phyloP scores from a whole-genome alignment of 176 grass and related monocot genomes.

The Carex parvula region DNA sequence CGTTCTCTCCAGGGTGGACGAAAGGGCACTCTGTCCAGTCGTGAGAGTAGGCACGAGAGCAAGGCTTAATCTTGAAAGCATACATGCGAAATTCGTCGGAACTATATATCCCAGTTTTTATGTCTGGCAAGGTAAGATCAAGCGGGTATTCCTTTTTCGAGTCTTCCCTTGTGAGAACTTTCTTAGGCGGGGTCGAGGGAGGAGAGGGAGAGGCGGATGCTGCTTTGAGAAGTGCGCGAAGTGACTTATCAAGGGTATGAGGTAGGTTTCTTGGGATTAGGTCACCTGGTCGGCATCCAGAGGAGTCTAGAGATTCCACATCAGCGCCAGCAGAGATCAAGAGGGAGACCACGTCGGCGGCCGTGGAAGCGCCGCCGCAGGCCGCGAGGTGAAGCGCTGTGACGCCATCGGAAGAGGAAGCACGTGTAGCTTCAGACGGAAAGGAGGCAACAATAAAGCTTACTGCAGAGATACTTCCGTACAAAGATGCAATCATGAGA shows the following conservation, averaged over 20 bases:
- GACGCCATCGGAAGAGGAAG: slow-evolving; percentile 54
- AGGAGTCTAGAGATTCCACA: slow-evolving; percentile 34
- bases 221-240: slow-evolving; percentile 39
- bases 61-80: slow-evolving; percentile 95
- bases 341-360: slow-evolving; percentile 37
- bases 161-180: slow-evolving; percentile 33
- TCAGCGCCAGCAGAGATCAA: slow-evolving; percentile 61
- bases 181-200: slow-evolving; percentile 41
- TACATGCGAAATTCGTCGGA: slow-evolving; percentile 97
- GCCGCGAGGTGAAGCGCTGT: slow-evolving; percentile 69
- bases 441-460: slow-evolving; percentile 32
- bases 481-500: slow-evolving; percentile 80
- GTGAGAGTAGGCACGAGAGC: slow-evolving; percentile 94
- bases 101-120: slow-evolving; percentile 83
- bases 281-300: slow-evolving; percentile 45
- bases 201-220: slow-evolving; percentile 20
- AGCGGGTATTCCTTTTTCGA: slow-evolving; percentile 82
- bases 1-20: slow-evolving; percentile 97
- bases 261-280: slow-evolving; percentile 46
- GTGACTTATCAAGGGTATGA: slow-evolving; percentile 20
- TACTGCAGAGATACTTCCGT: slow-evolving; percentile 50
- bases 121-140: slow-evolving; percentile 80
- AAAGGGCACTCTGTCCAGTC: slow-evolving; percentile 99
- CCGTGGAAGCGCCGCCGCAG: slow-evolving; percentile 32
- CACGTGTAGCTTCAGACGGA: slow-evolving; percentile 41